Percentiles rank a stretch among this genome's conserved stretches.
Evolutionary conservation across 1,284 basidiomycete species (phyloP).

Genomic region (Fomitopsis schrenkii): DNA sequence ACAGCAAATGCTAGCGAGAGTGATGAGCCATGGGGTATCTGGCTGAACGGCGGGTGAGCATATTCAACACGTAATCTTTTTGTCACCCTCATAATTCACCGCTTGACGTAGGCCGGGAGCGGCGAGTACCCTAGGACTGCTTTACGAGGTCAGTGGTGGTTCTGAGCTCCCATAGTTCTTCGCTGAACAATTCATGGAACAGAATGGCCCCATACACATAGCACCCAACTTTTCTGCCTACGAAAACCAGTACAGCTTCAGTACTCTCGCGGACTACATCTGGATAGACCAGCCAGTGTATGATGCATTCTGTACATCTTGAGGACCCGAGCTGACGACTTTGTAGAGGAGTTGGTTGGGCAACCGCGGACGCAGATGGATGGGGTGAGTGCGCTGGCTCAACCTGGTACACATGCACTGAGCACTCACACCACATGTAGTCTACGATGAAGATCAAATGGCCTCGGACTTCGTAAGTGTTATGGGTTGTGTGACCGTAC

Average conservation of each 20-base stretch:
- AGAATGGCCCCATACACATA: conserved; percentile 69
- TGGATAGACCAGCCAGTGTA: conserved; percentile 73
- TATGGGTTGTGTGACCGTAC: no score
- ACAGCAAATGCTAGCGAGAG: conserved; percentile 8
- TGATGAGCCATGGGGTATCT: conserved; percentile 61
- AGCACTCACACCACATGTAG: conserved; percentile 29
- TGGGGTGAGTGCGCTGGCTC: conserved; percentile 5
- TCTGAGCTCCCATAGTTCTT: neutral
- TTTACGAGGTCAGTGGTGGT: conserved; percentile 9
- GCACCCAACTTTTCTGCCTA: conserved; percentile 43
- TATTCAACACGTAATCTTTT: neutral
- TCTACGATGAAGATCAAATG: conserved; percentile 63
- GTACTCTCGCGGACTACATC: conserved; percentile 58
- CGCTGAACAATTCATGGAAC: neutral
- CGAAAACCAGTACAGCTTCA: conserved; percentile 54
- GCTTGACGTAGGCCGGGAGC: conserved; percentile 44
- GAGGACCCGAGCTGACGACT: neutral
- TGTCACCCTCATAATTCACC: neutral
- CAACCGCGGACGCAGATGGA: conserved; percentile 53
- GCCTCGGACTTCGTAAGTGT: conserved; percentile 61
- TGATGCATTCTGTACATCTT: conserved; percentile 3
- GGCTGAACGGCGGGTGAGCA: conserved; percentile 60
- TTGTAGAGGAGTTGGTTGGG: conserved; percentile 51
- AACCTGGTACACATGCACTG: neutral
- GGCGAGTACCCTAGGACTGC: conserved; percentile 59